Percentiles rank a stretch among this genome's conserved stretches.
Conservation (phyloP, 148 eudicot genomes). For the Polygonum aviculare region DNA sequence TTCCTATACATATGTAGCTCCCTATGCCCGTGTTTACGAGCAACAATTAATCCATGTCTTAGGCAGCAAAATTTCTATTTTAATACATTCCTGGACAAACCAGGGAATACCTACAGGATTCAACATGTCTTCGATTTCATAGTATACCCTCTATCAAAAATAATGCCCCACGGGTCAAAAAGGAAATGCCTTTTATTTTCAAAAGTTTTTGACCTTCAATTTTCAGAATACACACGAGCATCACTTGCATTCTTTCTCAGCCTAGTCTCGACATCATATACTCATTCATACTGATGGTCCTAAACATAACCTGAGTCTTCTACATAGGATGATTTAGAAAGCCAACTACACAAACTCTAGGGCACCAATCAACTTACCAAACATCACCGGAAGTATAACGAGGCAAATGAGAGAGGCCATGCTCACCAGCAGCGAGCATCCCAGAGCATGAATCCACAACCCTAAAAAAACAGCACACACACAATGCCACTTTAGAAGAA, state of each 20-base stretch:
- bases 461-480: slow-evolving; percentile 23
- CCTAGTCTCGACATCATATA: background rate
- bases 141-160: background rate
- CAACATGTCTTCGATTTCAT: background rate
- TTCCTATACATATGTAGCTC: background rate
- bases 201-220: background rate
- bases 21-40: background rate
- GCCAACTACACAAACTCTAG: background rate
- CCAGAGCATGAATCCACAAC: slow-evolving; percentile 82
- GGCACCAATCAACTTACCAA: slow-evolving; percentile 51
- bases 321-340: background rate
- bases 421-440: slow-evolving; percentile 93
- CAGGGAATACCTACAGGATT: background rate
- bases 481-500: background rate
- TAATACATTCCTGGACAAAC: background rate
- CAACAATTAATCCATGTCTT: background rate
- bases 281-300: background rate
- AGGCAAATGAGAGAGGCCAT: slow-evolving; percentile 95
- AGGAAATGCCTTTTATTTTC: background rate
- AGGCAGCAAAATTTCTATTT: background rate
- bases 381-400: slow-evolving; percentile 64
- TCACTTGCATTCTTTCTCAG: background rate
- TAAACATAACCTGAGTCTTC: background rate
- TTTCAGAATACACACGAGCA: background rate
- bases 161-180: background rate